Percentiles rank a stretch among this genome's conserved stretches.
Conservation (phyloP, 2,329 filamentous ascomycete genomes). For the Penicillium psychrosexuale region DNA sequence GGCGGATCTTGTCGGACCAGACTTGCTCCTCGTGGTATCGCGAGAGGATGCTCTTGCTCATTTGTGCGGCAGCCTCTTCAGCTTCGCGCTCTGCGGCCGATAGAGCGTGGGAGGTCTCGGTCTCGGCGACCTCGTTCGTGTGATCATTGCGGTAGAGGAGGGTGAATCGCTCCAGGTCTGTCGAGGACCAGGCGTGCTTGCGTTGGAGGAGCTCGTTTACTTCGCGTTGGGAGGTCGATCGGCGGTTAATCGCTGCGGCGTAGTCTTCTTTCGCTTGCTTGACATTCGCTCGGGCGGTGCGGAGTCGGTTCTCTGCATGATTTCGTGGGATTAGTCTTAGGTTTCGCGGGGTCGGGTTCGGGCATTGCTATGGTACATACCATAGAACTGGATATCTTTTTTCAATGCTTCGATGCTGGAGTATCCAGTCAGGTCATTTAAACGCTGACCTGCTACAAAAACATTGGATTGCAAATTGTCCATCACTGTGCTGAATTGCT, state of each 20-base stretch:
- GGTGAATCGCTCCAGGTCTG: slow-evolving; percentile 92
- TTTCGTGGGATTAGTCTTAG: background rate
- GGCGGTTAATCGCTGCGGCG: slow-evolving; percentile 76
- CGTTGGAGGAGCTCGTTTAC: slow-evolving; percentile 90
- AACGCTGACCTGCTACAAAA: slow-evolving; percentile 77
- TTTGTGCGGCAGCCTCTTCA: slow-evolving; percentile 69
- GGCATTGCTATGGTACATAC: slow-evolving; percentile 35
- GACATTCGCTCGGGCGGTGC: slow-evolving; percentile 59
- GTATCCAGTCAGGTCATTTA: slow-evolving; percentile 95
- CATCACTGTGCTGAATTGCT: slow-evolving; percentile 70
- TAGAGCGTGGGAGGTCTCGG: slow-evolving; percentile 67
- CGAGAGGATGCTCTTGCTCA: slow-evolving; percentile 80
- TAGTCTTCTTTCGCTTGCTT: slow-evolving; percentile 71
- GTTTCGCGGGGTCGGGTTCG: too few species aligned
- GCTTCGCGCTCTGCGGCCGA: slow-evolving; percentile 74
- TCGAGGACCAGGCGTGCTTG: slow-evolving; percentile 85
- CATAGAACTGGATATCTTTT: slow-evolving; percentile 66
- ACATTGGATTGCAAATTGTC: slow-evolving; percentile 84
- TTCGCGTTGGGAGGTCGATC: slow-evolving; percentile 88
- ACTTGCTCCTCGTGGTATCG: slow-evolving; percentile 99
- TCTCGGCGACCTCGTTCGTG: slow-evolving; percentile 81
- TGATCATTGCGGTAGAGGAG: slow-evolving; percentile 88
- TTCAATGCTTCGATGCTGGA: slow-evolving; percentile 86
- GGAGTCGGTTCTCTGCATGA: slow-evolving; percentile 52
- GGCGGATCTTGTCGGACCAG: slow-evolving; percentile 94